Conservation (phyloP, 192 early-diverging fungal genomes). For the Piromyces finnis region DNA sequence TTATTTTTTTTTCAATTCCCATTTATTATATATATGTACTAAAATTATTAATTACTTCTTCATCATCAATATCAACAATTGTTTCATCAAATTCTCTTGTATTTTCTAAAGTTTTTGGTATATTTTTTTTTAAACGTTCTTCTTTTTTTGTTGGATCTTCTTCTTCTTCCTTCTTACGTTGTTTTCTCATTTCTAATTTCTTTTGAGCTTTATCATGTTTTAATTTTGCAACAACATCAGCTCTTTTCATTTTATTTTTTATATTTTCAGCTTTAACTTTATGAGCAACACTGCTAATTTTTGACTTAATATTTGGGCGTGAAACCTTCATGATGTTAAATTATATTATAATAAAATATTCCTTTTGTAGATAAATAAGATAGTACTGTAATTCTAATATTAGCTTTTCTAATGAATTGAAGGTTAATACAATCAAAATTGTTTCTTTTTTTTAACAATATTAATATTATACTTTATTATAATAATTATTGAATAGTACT, state of each 20-base stretch:
- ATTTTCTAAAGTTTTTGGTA: slow-evolving; percentile 82
- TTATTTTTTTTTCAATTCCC: no score
- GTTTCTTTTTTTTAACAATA: no score
- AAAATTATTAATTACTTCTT: slow-evolving; percentile 4
- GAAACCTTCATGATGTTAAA: background rate
- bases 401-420: no score
- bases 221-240: slow-evolving; percentile 54
- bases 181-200: slow-evolving; percentile 55
- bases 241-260: slow-evolving; percentile 74
- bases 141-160: slow-evolving; percentile 71
- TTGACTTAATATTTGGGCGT: background rate
- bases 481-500: no score
- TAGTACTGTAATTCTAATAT: no score
- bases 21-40: no score
- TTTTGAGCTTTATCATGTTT: slow-evolving; percentile 52
- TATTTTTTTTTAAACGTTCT: slow-evolving; percentile 73
- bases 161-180: slow-evolving; percentile 57
- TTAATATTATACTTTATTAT: no score
- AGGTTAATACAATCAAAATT: no score
- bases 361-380: no score
- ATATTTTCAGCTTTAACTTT: slow-evolving; percentile 10
- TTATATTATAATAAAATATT: no score
- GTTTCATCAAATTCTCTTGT: slow-evolving; percentile 86
- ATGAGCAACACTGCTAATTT: background rate
- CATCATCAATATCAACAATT: slow-evolving; percentile 42